Evolutionary conservation across 306 rosid genomes (phyloP).

Genomic region (Dalbergia cultrata): DNA sequence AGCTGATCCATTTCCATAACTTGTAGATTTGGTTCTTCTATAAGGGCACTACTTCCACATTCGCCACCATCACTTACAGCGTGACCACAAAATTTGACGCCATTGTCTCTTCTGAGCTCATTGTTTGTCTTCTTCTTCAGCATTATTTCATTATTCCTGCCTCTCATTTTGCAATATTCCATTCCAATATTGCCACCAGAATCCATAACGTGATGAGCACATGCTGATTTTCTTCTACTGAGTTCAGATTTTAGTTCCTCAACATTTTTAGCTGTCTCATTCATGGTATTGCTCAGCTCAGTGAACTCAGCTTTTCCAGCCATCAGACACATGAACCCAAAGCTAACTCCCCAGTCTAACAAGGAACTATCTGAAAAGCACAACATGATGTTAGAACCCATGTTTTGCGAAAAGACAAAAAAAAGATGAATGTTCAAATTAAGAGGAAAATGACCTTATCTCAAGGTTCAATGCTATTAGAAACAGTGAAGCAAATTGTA

Average conservation of each 20-base stretch:
- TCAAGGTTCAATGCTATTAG: background rate
- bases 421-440: background rate
- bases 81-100: slow-evolving; percentile 38
- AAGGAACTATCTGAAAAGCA: slow-evolving; percentile 55
- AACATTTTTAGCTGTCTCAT: slow-evolving; percentile 66
- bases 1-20: slow-evolving; percentile 65
- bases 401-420: background rate
- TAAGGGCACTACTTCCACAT: slow-evolving; percentile 72
- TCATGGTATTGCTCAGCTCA: slow-evolving; percentile 60
- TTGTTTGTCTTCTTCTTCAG: slow-evolving; percentile 17
- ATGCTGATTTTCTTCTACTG: slow-evolving; percentile 60
- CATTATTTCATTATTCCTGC: slow-evolving; percentile 29
- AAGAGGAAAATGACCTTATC: no score
- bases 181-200: slow-evolving; percentile 43
- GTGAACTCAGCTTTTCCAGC: slow-evolving; percentile 67
- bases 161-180: slow-evolving; percentile 34
- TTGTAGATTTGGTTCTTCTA: slow-evolving; percentile 62
- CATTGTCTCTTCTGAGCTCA: slow-evolving; percentile 36
- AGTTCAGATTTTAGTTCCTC: slow-evolving; percentile 70
- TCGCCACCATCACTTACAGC: slow-evolving; percentile 56
- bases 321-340: slow-evolving; percentile 78
- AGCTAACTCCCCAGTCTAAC: slow-evolving; percentile 73
- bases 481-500: background rate
- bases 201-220: slow-evolving; percentile 33
- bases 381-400: slow-evolving; percentile 23